These are phyloP conservation scores for Xylaria nigripes DNA, from an alignment of 495 filamentous ascomycete species.

Conservation along the genomic window DNA sequence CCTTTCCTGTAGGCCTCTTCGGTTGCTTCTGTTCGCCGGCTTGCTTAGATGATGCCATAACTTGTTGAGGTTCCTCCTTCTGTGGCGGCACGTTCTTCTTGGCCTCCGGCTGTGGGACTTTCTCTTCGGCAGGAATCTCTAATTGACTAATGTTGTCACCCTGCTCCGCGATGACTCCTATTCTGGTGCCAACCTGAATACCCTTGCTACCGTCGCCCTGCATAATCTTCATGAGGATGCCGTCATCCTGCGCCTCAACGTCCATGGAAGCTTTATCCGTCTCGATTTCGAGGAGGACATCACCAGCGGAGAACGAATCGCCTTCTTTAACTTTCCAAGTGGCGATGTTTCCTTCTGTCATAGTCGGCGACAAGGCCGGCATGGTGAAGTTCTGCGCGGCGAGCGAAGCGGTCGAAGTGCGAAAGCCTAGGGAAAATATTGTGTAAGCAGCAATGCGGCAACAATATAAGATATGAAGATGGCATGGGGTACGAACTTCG, in stretches of 20 bases:
- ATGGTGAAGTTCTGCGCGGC: conserved; percentile 75
- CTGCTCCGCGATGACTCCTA: conserved; percentile 66
- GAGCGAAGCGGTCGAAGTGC: conserved; percentile 45
- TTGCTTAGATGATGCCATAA: conserved; percentile 9
- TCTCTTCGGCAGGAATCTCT: conserved; percentile 57
- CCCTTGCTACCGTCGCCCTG: conserved; percentile 60
- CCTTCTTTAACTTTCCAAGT: conserved; percentile 73
- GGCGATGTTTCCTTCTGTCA: conserved; percentile 79
- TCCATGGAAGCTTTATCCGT: conserved; percentile 88
- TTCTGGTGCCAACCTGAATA: conserved; percentile 62
- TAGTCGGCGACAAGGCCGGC: conserved; percentile 79
- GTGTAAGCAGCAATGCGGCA: background rate
- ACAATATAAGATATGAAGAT: background rate
- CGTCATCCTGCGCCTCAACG: conserved; percentile 81
- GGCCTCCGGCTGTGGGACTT: conserved; percentile 28
- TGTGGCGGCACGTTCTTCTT: conserved; percentile 26
- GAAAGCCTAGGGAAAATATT: conserved; percentile 44
- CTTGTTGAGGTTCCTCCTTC: conserved; percentile 21
- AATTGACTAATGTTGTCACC: conserved; percentile 65
- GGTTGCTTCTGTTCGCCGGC: conserved; percentile 14
- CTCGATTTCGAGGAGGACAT: conserved; percentile 78
- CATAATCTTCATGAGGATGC: conserved; percentile 69
- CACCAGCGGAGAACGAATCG: conserved; percentile 65
- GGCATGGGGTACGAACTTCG: conserved; percentile 36
- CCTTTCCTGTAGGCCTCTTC: conserved; percentile 20